Evolutionary conservation across 306 rosid species (phyloP).

Genomic region (Datisca glomerata): DNA sequence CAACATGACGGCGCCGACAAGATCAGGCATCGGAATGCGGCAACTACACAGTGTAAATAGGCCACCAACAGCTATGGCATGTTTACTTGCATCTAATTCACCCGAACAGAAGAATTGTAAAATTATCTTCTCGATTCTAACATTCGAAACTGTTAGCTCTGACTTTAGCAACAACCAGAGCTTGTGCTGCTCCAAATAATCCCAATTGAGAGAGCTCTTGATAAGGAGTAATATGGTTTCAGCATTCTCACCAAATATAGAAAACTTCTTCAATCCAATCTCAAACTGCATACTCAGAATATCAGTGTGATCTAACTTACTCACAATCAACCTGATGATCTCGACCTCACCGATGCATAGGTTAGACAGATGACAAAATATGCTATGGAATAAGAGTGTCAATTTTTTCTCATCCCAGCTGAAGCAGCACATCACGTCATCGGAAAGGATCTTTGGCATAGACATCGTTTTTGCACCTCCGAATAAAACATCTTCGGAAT

Average conservation of each 20-base stretch:
- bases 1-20: conserved; percentile 23
- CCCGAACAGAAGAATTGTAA: conserved; percentile 10
- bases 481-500: conserved; percentile 1
- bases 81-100: conserved; percentile 14
- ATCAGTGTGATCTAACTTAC: conserved; percentile 10
- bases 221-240: conserved; percentile 15
- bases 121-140: conserved; percentile 15
- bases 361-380: conserved; percentile 17
- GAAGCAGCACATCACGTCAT: conserved; percentile 12
- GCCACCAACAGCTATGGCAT: conserved; percentile 19
- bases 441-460: conserved; percentile 9
- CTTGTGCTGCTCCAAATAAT: conserved; percentile 16
- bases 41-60: conserved; percentile 17
- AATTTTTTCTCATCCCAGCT: conserved; percentile 9
- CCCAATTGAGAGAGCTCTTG: conserved; percentile 21
- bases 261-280: conserved; percentile 11
- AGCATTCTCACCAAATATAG: conserved; percentile 14
- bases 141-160: conserved; percentile 16
- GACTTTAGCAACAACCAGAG: conserved; percentile 24
- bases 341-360: conserved; percentile 12
- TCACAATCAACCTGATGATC: conserved; percentile 13
- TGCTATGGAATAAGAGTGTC: conserved; percentile 8
- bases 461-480: conserved; percentile 6
- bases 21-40: conserved; percentile 18
- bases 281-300: conserved; percentile 17